phyloP scores from a whole-genome alignment of 1,284 basidiomycete genomes.

The Amylostereum areolatum region DNA sequence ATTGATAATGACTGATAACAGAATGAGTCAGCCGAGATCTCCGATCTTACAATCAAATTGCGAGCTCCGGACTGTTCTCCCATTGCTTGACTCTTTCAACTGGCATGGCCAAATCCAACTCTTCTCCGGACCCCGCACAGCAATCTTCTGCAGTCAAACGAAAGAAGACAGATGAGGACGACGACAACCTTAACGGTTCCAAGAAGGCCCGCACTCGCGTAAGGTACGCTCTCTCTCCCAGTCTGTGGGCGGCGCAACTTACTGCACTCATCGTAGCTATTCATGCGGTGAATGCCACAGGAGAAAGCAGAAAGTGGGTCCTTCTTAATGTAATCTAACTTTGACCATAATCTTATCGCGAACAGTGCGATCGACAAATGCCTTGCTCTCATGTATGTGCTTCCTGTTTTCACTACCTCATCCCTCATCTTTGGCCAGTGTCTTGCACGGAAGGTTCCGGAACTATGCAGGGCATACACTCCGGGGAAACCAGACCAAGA shows the following conservation, averaged over 20 bases:
- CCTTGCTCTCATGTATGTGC: constrained; percentile 72
- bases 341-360: constrained; percentile 16
- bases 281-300: constrained; percentile 85
- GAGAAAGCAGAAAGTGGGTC: constrained; percentile 69
- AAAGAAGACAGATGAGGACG: constrained; percentile 62
- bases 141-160: constrained; percentile 30
- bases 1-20: too few species aligned
- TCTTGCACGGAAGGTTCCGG: constrained; percentile 75
- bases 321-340: constrained; percentile 3
- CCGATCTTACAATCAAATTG: too few species aligned
- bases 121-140: too few species aligned
- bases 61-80: too few species aligned
- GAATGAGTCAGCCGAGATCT: too few species aligned
- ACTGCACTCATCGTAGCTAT: constrained; percentile 42
- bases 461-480: constrained; percentile 79
- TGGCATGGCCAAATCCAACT: too few species aligned
- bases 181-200: constrained; percentile 31
- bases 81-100: too few species aligned
- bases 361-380: constrained; percentile 72
- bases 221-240: constrained; percentile 41
- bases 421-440: constrained; percentile 39
- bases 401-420: constrained; percentile 6
- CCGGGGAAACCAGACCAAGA: constrained; percentile 81
- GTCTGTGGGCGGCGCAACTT: not conserved
- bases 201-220: constrained; percentile 75